Conservation (phyloP, 2,329 filamentous ascomycete genomes). For the Trichoderma semiorbis region DNA sequence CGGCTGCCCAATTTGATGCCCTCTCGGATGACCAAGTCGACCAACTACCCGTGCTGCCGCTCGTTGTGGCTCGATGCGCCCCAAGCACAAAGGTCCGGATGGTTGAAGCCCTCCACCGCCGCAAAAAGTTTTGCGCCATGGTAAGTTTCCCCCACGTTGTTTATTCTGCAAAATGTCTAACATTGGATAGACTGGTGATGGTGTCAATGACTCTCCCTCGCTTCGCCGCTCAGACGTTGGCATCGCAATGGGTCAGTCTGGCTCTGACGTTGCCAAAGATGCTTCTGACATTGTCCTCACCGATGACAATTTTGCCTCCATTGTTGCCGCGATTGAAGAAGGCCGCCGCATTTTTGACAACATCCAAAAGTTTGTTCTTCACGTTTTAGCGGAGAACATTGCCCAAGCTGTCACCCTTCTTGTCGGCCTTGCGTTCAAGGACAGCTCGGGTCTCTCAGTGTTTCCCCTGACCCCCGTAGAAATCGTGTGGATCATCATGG, state of each 20-base stretch:
- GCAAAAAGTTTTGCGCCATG: not conserved
- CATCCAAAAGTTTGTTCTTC: slow-evolving; percentile 69
- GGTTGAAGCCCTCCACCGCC: not conserved
- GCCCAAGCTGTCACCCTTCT: slow-evolving; percentile 53
- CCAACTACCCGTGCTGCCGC: not conserved
- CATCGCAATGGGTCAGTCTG: slow-evolving; percentile 52
- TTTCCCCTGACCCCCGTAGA: not conserved
- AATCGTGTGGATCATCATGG: not conserved
- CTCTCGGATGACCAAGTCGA: not conserved
- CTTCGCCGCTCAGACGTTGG: not conserved
- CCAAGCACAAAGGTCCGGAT: not conserved
- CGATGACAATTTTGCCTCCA: slow-evolving; percentile 70
- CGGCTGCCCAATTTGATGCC: not conserved
- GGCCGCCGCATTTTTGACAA: slow-evolving; percentile 70
- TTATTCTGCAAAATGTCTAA: not conserved
- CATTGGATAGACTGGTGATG: not conserved
- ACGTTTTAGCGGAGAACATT: slow-evolving; percentile 65
- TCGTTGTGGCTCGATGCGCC: not conserved
- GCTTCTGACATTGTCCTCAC: slow-evolving; percentile 66
- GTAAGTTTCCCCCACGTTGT: not conserved
- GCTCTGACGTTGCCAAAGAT: slow-evolving; percentile 69
- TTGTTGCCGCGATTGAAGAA: slow-evolving; percentile 68
- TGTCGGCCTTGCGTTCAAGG: not conserved
- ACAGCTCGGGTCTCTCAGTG: not conserved
- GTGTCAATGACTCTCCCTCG: not conserved